A percentile compares a stretch with the other conserved stretches of the same genome.
These are phyloP conservation scores for Pterocarpus macrocarpus DNA, from an alignment of 306 rosid species.

Conservation along the genomic window DNA sequence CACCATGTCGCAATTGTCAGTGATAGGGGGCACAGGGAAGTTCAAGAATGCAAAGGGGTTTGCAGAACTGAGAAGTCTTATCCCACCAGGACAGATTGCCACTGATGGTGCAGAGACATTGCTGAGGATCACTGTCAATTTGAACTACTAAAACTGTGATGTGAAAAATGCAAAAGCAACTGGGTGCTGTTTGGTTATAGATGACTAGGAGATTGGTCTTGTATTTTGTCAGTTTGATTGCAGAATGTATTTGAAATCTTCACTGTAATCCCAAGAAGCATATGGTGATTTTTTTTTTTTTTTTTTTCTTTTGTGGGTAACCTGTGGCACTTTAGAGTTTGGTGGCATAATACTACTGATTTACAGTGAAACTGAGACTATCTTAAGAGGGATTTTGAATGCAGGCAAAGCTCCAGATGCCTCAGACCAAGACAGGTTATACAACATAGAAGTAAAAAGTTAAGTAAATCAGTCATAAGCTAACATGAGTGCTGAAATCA, in stretches of 20 bases:
- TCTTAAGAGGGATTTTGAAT: slow-evolving; percentile 17
- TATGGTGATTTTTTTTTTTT: slow-evolving; percentile 23
- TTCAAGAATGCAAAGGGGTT: slow-evolving; percentile 78
- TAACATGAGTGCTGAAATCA: neutral
- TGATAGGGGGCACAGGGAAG: slow-evolving; percentile 90
- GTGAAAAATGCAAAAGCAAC: slow-evolving; percentile 15
- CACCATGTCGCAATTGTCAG: slow-evolving; percentile 71
- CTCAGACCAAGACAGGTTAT: neutral
- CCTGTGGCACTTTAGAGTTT: neutral
- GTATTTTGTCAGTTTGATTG: slow-evolving; percentile 51
- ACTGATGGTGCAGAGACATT: slow-evolving; percentile 91
- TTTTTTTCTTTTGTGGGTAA: neutral
- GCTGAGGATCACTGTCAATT: slow-evolving; percentile 70
- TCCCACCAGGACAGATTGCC: slow-evolving; percentile 82
- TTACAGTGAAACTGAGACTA: slow-evolving; percentile 19
- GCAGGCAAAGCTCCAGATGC: slow-evolving; percentile 10
- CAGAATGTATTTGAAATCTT: slow-evolving; percentile 42
- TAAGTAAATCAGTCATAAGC: neutral
- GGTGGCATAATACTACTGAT: slow-evolving; percentile 2
- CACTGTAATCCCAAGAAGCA: slow-evolving; percentile 31
- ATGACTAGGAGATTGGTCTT: slow-evolving; percentile 39
- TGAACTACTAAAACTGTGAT: slow-evolving; percentile 57
- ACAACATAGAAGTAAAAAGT: neutral
- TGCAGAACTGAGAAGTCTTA: slow-evolving; percentile 76
- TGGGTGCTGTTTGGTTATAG: slow-evolving; percentile 24